Base-by-base conservation (phyloP, 345 rosid genomes). In the Salix exigua region DNA sequence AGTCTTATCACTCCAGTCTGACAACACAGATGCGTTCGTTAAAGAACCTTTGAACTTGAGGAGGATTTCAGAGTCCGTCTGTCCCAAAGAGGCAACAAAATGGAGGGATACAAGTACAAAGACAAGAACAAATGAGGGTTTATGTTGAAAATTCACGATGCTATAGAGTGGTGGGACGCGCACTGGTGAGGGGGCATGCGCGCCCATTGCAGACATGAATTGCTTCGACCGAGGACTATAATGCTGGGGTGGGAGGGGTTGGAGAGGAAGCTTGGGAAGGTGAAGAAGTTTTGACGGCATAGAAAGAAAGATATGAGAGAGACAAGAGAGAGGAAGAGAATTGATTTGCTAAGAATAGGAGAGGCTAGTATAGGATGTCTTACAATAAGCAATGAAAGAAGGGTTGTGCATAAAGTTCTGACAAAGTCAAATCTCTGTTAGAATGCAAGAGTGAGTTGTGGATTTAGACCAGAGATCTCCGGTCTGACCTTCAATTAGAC, bases 31-130 rank as follows among this genome's bases (percentile, higher is more conserved):
- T 18, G 42, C 66, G 31, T 89, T 83, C 6, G 73, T 38, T 5
- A 93, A 69, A 55, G 96, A 88, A 23, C 66, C 73, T 76, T 89
- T 91, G 73, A 96, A 92, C 74, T 79, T 80, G 28, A 96, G 84
- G 58, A 96, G 94, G 75, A 78, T 71, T 48, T 91, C 85, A 0
- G 87, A 42, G 16, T 91, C 91, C 0, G 91, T 73, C 60, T 80
- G 71, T 28, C 79, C 87, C 14, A 60, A 61, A 61, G 81, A 58
- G n/a, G 77, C 40, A n/a, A 73, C 65, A 0, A 75, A 58, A 67
- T 73, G 61, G 19, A 83, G 31, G 25, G 77, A 53, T 6, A 77
- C 0, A 50, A 76, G 66, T 42, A 78, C 33, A 46, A 65, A 38
- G 1, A 72, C 4, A 7, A 70, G 40, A 38, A 48, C 28, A 11